phyloP scores from a whole-genome alignment of 805 yeast genomes.

The fission yeast (Schizosaccharomyces pombe) region DNA sequence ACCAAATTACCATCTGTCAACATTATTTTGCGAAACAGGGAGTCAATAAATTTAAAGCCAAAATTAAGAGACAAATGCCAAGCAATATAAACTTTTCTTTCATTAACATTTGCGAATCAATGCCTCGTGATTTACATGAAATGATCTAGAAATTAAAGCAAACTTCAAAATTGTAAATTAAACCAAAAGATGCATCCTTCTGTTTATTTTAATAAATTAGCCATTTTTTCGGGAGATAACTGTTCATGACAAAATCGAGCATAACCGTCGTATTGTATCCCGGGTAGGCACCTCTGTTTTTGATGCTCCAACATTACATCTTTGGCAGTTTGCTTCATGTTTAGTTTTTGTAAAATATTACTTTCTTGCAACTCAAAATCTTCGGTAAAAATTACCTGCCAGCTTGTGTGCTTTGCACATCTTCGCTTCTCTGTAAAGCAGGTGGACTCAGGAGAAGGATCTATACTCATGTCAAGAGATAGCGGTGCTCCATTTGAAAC shows the following conservation, averaged over 20 bases:
- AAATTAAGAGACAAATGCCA: no score
- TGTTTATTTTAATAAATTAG: neutral
- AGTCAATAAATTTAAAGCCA: no score
- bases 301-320: neutral
- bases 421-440: conserved; percentile 10
- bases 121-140: no score
- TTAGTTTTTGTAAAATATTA: neutral
- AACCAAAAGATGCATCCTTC: neutral
- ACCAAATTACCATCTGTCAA: no score
- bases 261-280: neutral
- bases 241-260: neutral
- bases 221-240: neutral
- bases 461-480: neutral
- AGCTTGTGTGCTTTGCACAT: conserved; percentile 9
- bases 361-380: conserved; percentile 9
- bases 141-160: no score
- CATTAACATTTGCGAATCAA: no score
- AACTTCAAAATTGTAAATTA: no score
- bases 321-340: neutral
- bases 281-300: neutral
- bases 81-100: no score
- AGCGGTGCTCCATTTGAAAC: neutral
- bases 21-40: no score
- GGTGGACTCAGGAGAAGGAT: conserved; percentile 5
- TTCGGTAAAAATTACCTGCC: conserved; percentile 10